These are phyloP conservation scores for Bacterosira constricta DNA, from an alignment of 108 stramenopile genomes.

Conservation along the genomic window DNA sequence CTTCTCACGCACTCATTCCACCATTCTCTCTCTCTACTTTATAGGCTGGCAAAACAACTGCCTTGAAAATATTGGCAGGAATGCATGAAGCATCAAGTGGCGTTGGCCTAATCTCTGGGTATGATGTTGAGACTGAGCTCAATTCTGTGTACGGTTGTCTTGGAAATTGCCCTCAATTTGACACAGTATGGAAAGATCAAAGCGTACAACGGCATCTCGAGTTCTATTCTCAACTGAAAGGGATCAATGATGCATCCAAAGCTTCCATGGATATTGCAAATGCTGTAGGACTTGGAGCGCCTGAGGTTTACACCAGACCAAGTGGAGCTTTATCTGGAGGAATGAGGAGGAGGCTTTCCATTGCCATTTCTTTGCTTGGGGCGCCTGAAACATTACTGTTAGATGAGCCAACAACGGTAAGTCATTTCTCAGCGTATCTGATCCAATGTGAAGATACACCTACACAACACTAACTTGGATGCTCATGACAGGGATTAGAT, in stretches of 20 bases:
- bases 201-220: conserved; percentile 72
- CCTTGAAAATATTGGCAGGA: conserved; percentile 66
- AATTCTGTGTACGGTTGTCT: conserved; percentile 55
- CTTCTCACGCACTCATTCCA: too few species aligned
- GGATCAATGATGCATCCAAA: conserved; percentile 38
- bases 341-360: conserved; percentile 89
- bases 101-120: conserved; percentile 61
- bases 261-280: conserved; percentile 44
- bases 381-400: conserved; percentile 74
- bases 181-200: conserved; percentile 63
- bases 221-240: conserved; percentile 71
- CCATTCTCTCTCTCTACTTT: too few species aligned
- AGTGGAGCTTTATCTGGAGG: conserved; percentile 83
- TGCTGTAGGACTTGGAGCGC: conserved; percentile 59
- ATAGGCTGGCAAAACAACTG: conserved; percentile 84
- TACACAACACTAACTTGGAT: background rate
- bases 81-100: conserved; percentile 58
- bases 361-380: conserved; percentile 86
- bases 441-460: background rate
- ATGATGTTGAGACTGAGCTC: conserved; percentile 51
- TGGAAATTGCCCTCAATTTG: conserved; percentile 82
- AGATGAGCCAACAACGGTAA: conserved; percentile 85
- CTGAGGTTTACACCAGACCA: conserved; percentile 44
- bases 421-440: background rate
- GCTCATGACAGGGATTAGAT: conserved; percentile 64